These are phyloP conservation scores for Tetrastigma voinierianum DNA, from an alignment of 164 flowering plant species.

Conservation along the genomic window DNA sequence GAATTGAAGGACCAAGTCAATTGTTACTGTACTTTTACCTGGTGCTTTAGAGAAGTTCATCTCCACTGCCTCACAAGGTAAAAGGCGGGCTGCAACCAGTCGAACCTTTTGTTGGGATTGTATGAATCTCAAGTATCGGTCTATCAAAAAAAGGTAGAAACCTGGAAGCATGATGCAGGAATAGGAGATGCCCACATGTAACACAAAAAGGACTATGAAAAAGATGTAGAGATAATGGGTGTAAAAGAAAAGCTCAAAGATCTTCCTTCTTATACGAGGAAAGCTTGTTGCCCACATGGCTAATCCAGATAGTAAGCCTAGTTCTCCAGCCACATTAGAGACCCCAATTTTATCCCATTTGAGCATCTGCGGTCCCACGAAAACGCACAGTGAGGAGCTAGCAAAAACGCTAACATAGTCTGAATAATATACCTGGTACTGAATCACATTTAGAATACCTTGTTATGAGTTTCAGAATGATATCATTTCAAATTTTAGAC, in stretches of 20 bases:
- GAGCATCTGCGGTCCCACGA: slow-evolving; percentile 45
- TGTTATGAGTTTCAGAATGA: no score
- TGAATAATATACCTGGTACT: no score
- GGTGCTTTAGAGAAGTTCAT: slow-evolving; percentile 72
- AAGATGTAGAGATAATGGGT: slow-evolving; percentile 71
- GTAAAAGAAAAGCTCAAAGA: slow-evolving; percentile 85
- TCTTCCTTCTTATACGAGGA: slow-evolving; percentile 50
- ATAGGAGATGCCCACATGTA: slow-evolving; percentile 63
- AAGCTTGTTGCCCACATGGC: slow-evolving; percentile 63
- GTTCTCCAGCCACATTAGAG: slow-evolving; percentile 75
- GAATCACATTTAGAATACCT: no score
- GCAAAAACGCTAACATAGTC: no score
- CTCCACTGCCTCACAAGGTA: slow-evolving; percentile 67
- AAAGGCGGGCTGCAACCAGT: slow-evolving; percentile 55
- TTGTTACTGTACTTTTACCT: slow-evolving; percentile 29
- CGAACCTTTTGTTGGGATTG: slow-evolving; percentile 62
- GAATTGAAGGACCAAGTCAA: no score
- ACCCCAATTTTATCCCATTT: slow-evolving; percentile 47
- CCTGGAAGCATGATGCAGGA: slow-evolving; percentile 72
- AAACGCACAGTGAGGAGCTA: no score
- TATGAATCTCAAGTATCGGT: slow-evolving; percentile 71
- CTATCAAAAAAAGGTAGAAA: slow-evolving; percentile 76
- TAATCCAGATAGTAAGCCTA: slow-evolving; percentile 51
- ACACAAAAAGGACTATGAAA: slow-evolving; percentile 66
- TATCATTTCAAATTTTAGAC: no score